phyloP scores from a whole-genome alignment of 2,329 filamentous ascomycete genomes.

The Cercospora berteroae region DNA sequence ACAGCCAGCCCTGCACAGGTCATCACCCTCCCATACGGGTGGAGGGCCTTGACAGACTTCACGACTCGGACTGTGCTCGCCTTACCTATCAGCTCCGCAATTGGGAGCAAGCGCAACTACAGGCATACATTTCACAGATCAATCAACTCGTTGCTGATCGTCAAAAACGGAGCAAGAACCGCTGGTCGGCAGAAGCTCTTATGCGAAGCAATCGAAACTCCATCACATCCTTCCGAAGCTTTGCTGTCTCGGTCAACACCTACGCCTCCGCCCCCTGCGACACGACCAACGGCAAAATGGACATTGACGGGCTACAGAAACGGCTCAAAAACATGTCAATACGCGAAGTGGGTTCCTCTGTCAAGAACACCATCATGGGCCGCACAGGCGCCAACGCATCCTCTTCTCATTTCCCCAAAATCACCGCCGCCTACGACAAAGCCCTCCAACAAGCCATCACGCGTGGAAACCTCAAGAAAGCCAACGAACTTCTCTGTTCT shows the following conservation, averaged over 20 bases:
- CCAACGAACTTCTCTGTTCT: slow-evolving; percentile 18
- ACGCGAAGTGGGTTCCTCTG: slow-evolving; percentile 15
- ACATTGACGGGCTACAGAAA: slow-evolving; percentile 29
- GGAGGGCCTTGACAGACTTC: slow-evolving; percentile 15
- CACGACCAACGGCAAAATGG: slow-evolving; percentile 25
- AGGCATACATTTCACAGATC: slow-evolving; percentile 29
- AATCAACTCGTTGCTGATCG: slow-evolving; percentile 25
- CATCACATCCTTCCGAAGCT: slow-evolving; percentile 25
- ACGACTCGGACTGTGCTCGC: slow-evolving; percentile 28
- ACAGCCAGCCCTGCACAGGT: slow-evolving; percentile 26
- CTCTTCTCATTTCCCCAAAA: slow-evolving; percentile 3
- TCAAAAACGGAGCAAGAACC: slow-evolving; percentile 18
- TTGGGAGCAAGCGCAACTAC: slow-evolving; percentile 33
- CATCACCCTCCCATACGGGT: slow-evolving; percentile 28
- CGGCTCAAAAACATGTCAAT: slow-evolving; percentile 30
- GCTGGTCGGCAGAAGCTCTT: slow-evolving; percentile 30
- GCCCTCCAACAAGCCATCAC: slow-evolving; percentile 21
- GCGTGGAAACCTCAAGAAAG: slow-evolving; percentile 22
- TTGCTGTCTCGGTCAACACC: slow-evolving; percentile 29
- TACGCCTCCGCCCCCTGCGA: slow-evolving; percentile 32
- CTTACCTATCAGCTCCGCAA: slow-evolving; percentile 28
- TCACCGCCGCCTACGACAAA: slow-evolving; percentile 20
- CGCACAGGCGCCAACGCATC: not conserved
- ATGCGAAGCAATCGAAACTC: slow-evolving; percentile 20
- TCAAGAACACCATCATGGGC: slow-evolving; percentile 12